A percentile compares a stretch with the other conserved stretches of the same genome.
Evolutionary conservation across 192 early-diverging fungal species (phyloP).

Genomic region (Mortierella alpina): DNA sequence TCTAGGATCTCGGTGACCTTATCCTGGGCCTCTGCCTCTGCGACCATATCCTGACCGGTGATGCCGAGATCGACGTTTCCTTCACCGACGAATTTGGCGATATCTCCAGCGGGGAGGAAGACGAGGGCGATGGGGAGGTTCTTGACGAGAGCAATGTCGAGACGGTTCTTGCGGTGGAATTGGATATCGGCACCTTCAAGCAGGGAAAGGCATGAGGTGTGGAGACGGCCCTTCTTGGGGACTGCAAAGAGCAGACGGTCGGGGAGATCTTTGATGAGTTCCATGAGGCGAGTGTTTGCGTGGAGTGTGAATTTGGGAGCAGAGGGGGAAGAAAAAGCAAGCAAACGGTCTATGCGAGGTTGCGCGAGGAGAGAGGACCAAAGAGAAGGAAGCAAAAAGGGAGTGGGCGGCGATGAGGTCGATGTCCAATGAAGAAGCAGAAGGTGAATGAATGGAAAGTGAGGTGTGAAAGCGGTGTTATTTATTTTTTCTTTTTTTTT

Average conservation of each 20-base stretch:
- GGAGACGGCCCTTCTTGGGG: conserved; percentile 98
- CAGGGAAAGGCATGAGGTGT: conserved; percentile 87
- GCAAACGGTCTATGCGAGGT: background rate
- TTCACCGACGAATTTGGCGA: conserved; percentile 94
- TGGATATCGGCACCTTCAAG: conserved; percentile 93
- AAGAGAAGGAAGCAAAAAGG: background rate
- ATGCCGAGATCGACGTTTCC: conserved; percentile 98
- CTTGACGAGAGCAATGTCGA: conserved; percentile 96
- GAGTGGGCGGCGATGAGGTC: background rate
- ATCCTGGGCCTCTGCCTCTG: conserved; percentile 80
- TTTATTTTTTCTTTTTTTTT: background rate
- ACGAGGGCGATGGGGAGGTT: conserved; percentile 95
- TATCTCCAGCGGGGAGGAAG: conserved; percentile 96
- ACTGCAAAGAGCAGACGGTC: conserved; percentile 93
- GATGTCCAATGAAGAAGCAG: background rate
- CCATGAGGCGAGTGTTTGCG: conserved; percentile 47
- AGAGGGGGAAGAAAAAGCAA: background rate
- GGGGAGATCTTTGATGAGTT: conserved; percentile 67
- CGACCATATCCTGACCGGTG: conserved; percentile 95
- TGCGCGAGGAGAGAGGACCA: background rate
- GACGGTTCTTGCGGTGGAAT: conserved; percentile 92
- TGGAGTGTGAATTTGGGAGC: background rate
- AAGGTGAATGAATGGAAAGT: background rate
- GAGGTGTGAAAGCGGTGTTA: background rate
- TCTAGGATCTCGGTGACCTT: conserved; percentile 76